These are phyloP conservation scores for Physocladia obscura DNA, from an alignment of 192 early-diverging fungal species.

Conservation along the genomic window DNA sequence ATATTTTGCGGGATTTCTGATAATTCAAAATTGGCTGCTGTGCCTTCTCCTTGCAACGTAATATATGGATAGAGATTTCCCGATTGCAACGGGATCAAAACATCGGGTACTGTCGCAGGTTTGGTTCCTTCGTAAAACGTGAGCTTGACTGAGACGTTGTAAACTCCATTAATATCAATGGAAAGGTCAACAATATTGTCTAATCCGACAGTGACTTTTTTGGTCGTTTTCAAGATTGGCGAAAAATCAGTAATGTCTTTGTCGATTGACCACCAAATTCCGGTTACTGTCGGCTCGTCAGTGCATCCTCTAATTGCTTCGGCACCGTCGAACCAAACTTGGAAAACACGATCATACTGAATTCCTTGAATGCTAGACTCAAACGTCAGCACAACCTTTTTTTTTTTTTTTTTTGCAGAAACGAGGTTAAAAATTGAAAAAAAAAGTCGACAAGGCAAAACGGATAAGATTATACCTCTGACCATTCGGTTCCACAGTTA, in stretches of 20 bases:
- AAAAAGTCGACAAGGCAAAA: no score
- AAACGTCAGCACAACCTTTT: slow-evolving; percentile 14
- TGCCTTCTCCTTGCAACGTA: slow-evolving; percentile 7
- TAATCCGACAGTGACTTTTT: slow-evolving; percentile 22
- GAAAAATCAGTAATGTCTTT: slow-evolving; percentile 29
- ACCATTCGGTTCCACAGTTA: slow-evolving; percentile 15
- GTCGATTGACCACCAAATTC: slow-evolving; percentile 28
- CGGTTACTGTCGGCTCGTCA: slow-evolving; percentile 24
- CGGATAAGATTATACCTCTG: no score
- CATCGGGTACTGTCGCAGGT: slow-evolving; percentile 9
- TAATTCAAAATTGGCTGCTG: neutral
- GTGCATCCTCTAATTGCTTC: slow-evolving; percentile 28
- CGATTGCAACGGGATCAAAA: slow-evolving; percentile 25
- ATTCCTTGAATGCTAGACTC: slow-evolving; percentile 21
- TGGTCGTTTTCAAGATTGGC: neutral
- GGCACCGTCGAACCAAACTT: slow-evolving; percentile 25
- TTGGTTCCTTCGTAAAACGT: slow-evolving; percentile 16
- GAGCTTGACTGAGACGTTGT: slow-evolving; percentile 19
- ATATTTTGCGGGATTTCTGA: slow-evolving; percentile 24
- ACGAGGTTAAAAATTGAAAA: no score
- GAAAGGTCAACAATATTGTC: slow-evolving; percentile 31
- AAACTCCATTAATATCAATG: slow-evolving; percentile 21
- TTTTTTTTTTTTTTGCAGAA: no score
- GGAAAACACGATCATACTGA: slow-evolving; percentile 34
- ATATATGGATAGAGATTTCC: slow-evolving; percentile 12